A percentile compares a stretch with the other conserved stretches of the same genome.
These are phyloP conservation scores for Chlamydomonas eustigma DNA, from an alignment of 139 green algal genomes.

Conservation along the genomic window DNA sequence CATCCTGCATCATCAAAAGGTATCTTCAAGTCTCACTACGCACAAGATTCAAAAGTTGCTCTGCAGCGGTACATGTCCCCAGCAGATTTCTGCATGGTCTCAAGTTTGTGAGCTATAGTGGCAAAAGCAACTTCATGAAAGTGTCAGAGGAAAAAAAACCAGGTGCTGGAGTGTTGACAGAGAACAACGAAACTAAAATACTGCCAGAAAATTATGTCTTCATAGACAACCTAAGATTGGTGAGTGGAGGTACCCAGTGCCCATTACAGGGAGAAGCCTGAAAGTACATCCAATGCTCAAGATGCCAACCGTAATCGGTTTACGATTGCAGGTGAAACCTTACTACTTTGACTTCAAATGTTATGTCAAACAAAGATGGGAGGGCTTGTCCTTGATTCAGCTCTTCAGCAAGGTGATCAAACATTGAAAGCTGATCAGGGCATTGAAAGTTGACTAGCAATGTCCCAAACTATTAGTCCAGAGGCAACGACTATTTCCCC, in stretches of 20 bases:
- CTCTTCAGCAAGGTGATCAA: conserved; percentile 53
- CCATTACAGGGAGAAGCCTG: not conserved
- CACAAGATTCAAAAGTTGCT: no score
- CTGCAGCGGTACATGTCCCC: no score
- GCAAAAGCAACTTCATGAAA: no score
- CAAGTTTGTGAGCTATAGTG: no score
- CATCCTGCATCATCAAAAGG: no score
- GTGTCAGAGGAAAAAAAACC: no score
- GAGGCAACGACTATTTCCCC: not conserved
- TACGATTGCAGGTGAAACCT: conserved; percentile 56
- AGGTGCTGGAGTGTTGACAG: conserved; percentile 8
- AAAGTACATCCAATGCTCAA: not conserved
- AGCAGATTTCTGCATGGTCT: no score
- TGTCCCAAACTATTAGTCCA: not conserved
- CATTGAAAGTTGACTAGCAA: not conserved
- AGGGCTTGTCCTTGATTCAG: conserved; percentile 61
- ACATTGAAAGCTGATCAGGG: not conserved
- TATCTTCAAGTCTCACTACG: no score
- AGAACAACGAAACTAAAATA: not conserved
- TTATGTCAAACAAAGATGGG: conserved; percentile 65
- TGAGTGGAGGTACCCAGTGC: not conserved
- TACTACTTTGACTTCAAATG: conserved; percentile 86
- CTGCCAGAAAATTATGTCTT: conserved; percentile 8
- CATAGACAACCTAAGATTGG: conserved; percentile 17
- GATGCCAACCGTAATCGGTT: not conserved